Conservation (phyloP, 2,329 filamentous ascomycete genomes). For the Coleophoma crateriformis region DNA sequence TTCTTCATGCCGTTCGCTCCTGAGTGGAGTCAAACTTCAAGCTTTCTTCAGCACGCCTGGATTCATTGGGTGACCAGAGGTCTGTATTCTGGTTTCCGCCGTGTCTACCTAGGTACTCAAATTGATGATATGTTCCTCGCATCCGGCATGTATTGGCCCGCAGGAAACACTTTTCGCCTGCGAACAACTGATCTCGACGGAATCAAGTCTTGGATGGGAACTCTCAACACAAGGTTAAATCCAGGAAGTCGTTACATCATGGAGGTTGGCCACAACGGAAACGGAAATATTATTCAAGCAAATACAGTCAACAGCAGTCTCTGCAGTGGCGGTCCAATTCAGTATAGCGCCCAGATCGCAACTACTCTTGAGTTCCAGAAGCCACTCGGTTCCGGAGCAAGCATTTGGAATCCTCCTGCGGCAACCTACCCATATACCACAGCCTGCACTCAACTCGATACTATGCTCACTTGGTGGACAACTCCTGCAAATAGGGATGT, state of each 20-base stretch:
- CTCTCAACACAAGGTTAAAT: conserved; percentile 41
- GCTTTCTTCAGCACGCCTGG: conserved; percentile 55
- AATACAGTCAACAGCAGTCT: conserved; percentile 4
- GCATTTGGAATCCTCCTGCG: conserved; percentile 37
- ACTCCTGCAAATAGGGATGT: conserved; percentile 41
- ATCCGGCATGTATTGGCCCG: conserved; percentile 42
- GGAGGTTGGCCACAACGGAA: conserved; percentile 52
- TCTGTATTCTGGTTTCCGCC: conserved; percentile 30
- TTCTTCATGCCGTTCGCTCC: conserved; percentile 49
- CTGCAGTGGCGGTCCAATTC: conserved; percentile 29
- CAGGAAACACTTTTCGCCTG: conserved; percentile 42
- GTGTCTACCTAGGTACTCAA: conserved; percentile 19
- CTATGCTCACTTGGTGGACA: conserved; percentile 48
- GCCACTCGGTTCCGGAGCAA: conserved; percentile 42
- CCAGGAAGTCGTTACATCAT: conserved; percentile 45
- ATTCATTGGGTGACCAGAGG: conserved; percentile 58
- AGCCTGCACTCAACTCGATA: conserved; percentile 42
- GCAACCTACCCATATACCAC: conserved; percentile 17
- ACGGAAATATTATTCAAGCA: conserved; percentile 38
- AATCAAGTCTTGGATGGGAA: conserved; percentile 35
- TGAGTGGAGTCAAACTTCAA: conserved; percentile 42
- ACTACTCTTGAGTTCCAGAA: conserved; percentile 40
- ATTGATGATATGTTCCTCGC: conserved; percentile 58
- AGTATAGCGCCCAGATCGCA: conserved; percentile 37
- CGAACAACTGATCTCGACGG: conserved; percentile 39